Conservation (phyloP, 2,329 filamentous ascomycete species). For the Diaporthe longicolla region DNA sequence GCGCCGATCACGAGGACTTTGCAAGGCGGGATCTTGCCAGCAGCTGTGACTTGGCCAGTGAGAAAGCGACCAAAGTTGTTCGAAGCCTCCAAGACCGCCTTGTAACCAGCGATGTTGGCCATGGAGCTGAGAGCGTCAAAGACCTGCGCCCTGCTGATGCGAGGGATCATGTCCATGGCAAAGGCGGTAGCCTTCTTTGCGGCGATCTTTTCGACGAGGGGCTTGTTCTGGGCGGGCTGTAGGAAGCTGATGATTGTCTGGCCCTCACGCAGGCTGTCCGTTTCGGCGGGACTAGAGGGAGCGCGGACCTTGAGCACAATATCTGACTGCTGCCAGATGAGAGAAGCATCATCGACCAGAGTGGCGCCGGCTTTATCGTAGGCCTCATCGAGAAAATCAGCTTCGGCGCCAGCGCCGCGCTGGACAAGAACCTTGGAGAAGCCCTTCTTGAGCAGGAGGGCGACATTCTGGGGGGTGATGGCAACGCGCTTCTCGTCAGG, state of each 20-base stretch:
- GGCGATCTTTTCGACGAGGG: conserved; percentile 80
- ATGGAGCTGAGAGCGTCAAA: conserved; percentile 93
- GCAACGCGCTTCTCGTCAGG: conserved; percentile 86
- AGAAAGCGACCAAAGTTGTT: conserved; percentile 91
- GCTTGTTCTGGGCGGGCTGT: conserved; percentile 85
- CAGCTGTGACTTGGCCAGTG: conserved; percentile 91
- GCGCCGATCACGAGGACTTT: conserved; percentile 93
- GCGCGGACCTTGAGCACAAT: conserved; percentile 88
- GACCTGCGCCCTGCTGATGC: conserved; percentile 89
- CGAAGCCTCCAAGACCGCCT: conserved; percentile 89
- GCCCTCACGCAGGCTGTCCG: conserved; percentile 75
- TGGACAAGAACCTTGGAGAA: conserved; percentile 84
- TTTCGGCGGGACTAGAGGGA: conserved; percentile 76
- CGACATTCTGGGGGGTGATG: conserved; percentile 86
- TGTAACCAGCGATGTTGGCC: conserved; percentile 96
- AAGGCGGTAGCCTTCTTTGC: conserved; percentile 81
- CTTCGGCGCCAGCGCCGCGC: conserved; percentile 81
- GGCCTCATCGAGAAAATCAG: conserved; percentile 82
- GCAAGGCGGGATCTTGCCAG: conserved; percentile 89
- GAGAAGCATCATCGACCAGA: conserved; percentile 75
- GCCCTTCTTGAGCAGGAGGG: conserved; percentile 87
- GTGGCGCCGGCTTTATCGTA: conserved; percentile 85
- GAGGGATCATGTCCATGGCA: conserved; percentile 93
- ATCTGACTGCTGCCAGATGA: conserved; percentile 81
- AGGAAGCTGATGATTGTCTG: conserved; percentile 87